phyloP scores from a whole-genome alignment of 1,284 basidiomycete genomes.

The Trichosporon asahii region DNA sequence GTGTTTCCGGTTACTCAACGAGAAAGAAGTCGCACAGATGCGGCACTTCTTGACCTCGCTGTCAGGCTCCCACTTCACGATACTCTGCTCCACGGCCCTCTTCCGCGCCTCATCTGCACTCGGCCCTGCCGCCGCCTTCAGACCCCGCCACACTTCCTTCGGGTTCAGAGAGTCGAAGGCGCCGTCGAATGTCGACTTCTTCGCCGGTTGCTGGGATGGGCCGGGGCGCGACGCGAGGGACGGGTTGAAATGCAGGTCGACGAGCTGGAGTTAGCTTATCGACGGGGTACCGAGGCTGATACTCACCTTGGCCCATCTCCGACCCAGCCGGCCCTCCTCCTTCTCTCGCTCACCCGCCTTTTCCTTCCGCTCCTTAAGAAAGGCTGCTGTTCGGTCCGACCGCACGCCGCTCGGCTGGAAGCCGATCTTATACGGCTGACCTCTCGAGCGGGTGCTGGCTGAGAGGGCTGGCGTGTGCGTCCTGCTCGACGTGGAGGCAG shows the following conservation, averaged over 20 bases:
- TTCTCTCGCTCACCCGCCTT: constrained; percentile 63
- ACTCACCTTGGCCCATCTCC: constrained; percentile 70
- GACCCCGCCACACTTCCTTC: constrained; percentile 48
- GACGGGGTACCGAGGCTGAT: not conserved
- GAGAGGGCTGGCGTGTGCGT: not conserved
- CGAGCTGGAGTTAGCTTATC: constrained; percentile 53
- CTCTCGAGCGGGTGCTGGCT: constrained; percentile 12
- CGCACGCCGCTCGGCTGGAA: constrained; percentile 76
- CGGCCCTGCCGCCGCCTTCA: constrained; percentile 62
- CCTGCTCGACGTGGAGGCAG: not conserved
- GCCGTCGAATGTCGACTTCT: constrained; percentile 13
- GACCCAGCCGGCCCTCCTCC: constrained; percentile 73
- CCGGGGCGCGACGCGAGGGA: not conserved
- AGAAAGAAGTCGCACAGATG: constrained; percentile 77
- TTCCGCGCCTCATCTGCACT: constrained; percentile 53
- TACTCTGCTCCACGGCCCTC: constrained; percentile 74
- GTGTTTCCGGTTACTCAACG: constrained; percentile 90
- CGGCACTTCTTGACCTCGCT: constrained; percentile 70
- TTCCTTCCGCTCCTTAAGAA: constrained; percentile 59
- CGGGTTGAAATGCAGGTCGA: constrained; percentile 73
- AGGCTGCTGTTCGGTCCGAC: constrained; percentile 71
- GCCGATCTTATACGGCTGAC: constrained; percentile 66
- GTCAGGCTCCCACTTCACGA: constrained; percentile 95
- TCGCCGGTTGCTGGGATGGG: not conserved
- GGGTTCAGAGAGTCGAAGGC: constrained; percentile 46